Evolutionary conservation across 352 stramenopile species (phyloP).

Genomic region (Detonula confervacea): DNA sequence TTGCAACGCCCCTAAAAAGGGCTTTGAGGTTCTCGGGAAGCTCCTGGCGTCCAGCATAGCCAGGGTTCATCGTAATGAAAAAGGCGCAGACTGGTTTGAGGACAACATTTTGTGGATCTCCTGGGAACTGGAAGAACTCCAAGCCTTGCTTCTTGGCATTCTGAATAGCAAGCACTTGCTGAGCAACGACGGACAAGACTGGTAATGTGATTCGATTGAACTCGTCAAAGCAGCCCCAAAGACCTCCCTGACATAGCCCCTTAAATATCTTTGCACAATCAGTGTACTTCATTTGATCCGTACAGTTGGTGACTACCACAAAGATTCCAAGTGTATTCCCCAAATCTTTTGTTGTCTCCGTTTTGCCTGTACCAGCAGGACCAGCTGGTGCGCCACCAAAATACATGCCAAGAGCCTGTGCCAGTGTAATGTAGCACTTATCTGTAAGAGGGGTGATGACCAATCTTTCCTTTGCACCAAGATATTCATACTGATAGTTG

Average conservation of each 20-base stretch:
- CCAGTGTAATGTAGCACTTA: constrained; percentile 97
- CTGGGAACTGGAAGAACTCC: constrained; percentile 97
- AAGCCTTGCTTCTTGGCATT: constrained; percentile 96
- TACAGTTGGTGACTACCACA: constrained; percentile 97
- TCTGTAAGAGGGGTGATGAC: constrained; percentile 97
- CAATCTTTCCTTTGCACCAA: constrained; percentile 95
- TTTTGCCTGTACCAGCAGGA: constrained; percentile 94
- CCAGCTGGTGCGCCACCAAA: constrained; percentile 95
- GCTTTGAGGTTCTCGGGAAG: constrained; percentile 98
- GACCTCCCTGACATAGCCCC: constrained; percentile 93
- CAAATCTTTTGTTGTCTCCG: constrained; percentile 97
- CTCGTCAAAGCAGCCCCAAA: constrained; percentile 98
- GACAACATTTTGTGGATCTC: constrained; percentile 96
- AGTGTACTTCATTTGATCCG: constrained; percentile 97
- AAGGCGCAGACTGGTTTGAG: constrained; percentile 95
- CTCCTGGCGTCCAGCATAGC: constrained; percentile 97
- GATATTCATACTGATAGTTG: constrained; percentile 98
- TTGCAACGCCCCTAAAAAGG: constrained; percentile 93
- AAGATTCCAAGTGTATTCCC: constrained; percentile 94
- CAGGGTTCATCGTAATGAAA: constrained; percentile 99
- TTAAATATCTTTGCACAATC: constrained; percentile 99
- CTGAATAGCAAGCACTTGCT: constrained; percentile 97
- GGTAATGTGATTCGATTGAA: constrained; percentile 97
- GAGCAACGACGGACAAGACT: constrained; percentile 95
- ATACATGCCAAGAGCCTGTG: constrained; percentile 97